Evolutionary conservation across 1,284 basidiomycete genomes (phyloP), one percentile per base, ranked within the genome.

Genomic region (Erythrobasidium hasegawianum): DNA sequence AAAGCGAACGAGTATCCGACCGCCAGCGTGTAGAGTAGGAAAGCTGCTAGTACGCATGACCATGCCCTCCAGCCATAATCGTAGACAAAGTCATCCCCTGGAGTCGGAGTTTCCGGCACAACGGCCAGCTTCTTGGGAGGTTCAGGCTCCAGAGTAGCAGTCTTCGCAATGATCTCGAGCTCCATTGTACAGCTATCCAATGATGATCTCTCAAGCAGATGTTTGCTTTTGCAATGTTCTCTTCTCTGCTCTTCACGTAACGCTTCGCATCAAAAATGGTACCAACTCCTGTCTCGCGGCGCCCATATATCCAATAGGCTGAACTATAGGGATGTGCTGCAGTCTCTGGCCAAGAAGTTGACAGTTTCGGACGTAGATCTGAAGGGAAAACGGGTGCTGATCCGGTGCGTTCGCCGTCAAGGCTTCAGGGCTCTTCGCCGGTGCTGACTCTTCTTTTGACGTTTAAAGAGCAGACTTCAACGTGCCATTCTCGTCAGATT

Each of bases 301-400:
- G 11, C 11, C 33, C 33, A 11, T 33, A 33, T 4, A 33, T 33
- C 4, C 5, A 11, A 4, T 33, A 33, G 33, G 33, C 33, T 33
- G 33, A 33, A 5, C 4, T 4, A 33, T 33, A 5, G 5, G 4
- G 4, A 5, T 5, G 14, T 14, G 16, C 24, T 39, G 20, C 47
- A 67, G 94, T 97, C 94, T 72, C 88, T 97, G 79, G 87, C 94
- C 43, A 92, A 87, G 82, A 97, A 95, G 79, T 85, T 95, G 73
- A 83, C 87, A 72, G 92, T 98, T 81, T 89, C 87, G 72, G 95
- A 97, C 81, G 82, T 94, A 77, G 85, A 89, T 75, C 87, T 97
- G 82, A 86, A 86, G 76, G 89, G 82, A 77, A 93, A 90, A 80
- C 89, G 89, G 72, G 93, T 97, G 76, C 87, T 97, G 75, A 91